phyloP scores from a whole-genome alignment of 345 rosid genomes.

The Gynandropsis gynandra region DNA sequence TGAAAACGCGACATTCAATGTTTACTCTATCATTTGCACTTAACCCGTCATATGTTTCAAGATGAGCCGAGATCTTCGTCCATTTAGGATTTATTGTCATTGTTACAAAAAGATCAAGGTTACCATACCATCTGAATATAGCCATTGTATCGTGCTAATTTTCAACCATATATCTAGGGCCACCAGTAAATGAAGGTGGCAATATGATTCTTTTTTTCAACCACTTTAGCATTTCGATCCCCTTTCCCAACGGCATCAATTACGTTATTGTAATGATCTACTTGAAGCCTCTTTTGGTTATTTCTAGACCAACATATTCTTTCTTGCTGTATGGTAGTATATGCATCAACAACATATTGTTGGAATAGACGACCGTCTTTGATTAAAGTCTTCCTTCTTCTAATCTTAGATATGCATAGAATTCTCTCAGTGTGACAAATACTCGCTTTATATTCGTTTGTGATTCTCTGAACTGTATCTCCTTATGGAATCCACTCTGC shows the following conservation, averaged over 20 bases:
- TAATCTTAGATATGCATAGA: too few relatives aligned
- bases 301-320: neutral
- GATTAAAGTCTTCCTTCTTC: neutral
- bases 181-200: too few relatives aligned
- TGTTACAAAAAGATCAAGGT: conserved; percentile 1
- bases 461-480: too few relatives aligned
- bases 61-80: neutral
- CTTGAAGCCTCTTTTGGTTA: conserved; percentile 4
- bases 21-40: neutral
- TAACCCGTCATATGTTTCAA: neutral
- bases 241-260: neutral
- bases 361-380: too few relatives aligned
- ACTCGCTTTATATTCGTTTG: too few relatives aligned
- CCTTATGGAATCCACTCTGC: too few relatives aligned
- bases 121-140: neutral
- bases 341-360: too few relatives aligned
- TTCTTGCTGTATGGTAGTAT: neutral
- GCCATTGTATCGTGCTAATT: too few relatives aligned
- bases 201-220: neutral
- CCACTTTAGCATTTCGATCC: neutral
- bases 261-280: conserved; percentile 3
- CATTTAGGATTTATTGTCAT: neutral
- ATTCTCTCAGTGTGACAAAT: too few relatives aligned
- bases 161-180: too few relatives aligned
- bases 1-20: neutral